Percentiles rank a stretch among this genome's conserved stretches.
These are phyloP conservation scores for Ophiocordyceps sinensis DNA, from an alignment of 2,329 filamentous ascomycete genomes.

Conservation along the genomic window DNA sequence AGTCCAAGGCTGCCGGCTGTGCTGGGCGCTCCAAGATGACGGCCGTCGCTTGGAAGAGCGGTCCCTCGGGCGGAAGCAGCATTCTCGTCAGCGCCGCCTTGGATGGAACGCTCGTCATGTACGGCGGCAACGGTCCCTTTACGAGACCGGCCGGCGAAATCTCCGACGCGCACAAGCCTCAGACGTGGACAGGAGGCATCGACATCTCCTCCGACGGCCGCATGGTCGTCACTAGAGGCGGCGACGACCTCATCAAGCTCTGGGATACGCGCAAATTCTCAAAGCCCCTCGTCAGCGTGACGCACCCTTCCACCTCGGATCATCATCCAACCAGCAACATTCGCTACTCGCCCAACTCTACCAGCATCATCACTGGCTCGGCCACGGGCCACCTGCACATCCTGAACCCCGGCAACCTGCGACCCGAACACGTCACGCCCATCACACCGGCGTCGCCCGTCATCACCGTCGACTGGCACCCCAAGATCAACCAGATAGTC, in stretches of 20 bases:
- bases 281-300: slow-evolving; percentile 63
- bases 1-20: slow-evolving; percentile 75
- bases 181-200: slow-evolving; percentile 84
- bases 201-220: slow-evolving; percentile 85
- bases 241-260: slow-evolving; percentile 83
- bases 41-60: slow-evolving; percentile 71
- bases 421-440: slow-evolving; percentile 69
- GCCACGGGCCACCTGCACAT: slow-evolving; percentile 78
- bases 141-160: slow-evolving; percentile 72
- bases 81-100: slow-evolving; percentile 70
- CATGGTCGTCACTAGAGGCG: slow-evolving; percentile 79
- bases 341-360: slow-evolving; percentile 70
- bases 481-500: slow-evolving; percentile 89
- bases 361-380: slow-evolving; percentile 81
- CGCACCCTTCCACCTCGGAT: slow-evolving; percentile 69
- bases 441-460: slow-evolving; percentile 76
- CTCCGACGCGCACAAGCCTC: slow-evolving; percentile 62
- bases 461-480: slow-evolving; percentile 80
- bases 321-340: slow-evolving; percentile 80
- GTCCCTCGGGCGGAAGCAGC: slow-evolving; percentile 62
- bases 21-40: slow-evolving; percentile 92
- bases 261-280: slow-evolving; percentile 98
- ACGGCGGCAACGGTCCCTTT: slow-evolving; percentile 77
- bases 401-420: slow-evolving; percentile 81
- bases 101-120: slow-evolving; percentile 86